Conservation (phyloP, 2,329 filamentous ascomycete species). For the Monosporascus cannonballus region DNA sequence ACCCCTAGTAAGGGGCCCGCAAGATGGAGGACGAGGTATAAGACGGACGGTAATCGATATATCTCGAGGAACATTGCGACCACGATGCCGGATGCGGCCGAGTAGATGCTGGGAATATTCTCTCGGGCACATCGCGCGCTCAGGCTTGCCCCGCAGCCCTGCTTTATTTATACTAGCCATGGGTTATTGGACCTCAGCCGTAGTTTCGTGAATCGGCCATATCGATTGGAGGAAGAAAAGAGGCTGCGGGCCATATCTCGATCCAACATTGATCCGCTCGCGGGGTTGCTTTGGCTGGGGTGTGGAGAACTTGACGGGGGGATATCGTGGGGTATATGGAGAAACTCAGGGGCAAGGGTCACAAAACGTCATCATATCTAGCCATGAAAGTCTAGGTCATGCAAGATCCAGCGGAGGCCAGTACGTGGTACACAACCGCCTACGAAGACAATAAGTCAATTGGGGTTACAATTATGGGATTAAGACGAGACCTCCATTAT, state of each 20-base stretch:
- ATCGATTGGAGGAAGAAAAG: neutral
- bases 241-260: neutral
- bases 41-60: neutral
- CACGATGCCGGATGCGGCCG: neutral
- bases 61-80: neutral
- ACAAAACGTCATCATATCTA: neutral
- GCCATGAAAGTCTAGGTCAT: no score
- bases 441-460: slow-evolving; percentile 2
- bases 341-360: neutral
- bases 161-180: neutral
- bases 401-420: no score
- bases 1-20: neutral
- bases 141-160: neutral
- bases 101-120: neutral
- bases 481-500: slow-evolving; percentile 2
- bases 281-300: neutral
- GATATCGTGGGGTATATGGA: neutral
- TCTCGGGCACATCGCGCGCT: neutral
- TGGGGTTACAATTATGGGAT: slow-evolving; percentile 10
- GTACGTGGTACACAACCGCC: no score
- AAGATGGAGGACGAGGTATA: neutral
- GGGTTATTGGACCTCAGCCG: no score
- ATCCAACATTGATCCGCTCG: neutral
- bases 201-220: neutral
- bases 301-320: neutral